phyloP scores from a whole-genome alignment of 768 basidiomycete genomes.

The Calocybe gangraenosa region DNA sequence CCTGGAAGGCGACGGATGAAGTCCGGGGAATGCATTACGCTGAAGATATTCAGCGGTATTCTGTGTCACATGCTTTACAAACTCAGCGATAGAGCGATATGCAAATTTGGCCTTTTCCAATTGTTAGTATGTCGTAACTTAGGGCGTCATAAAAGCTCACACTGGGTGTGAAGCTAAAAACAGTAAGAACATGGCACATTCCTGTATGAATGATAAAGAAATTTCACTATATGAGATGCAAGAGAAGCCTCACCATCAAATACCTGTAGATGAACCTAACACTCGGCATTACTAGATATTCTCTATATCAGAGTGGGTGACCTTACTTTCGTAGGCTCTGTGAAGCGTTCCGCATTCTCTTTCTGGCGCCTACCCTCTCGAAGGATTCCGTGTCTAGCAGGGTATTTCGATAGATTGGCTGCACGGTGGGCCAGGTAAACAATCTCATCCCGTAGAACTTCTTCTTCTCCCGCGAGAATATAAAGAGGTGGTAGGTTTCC shows the following conservation, averaged over 20 bases:
- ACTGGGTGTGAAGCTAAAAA: conserved; percentile 62
- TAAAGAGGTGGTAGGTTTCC: conserved; percentile 76
- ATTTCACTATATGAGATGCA: not conserved
- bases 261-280: conserved; percentile 67
- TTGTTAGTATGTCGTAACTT: not conserved
- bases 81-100: conserved; percentile 54
- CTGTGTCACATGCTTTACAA: conserved; percentile 49
- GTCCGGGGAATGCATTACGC: conserved; percentile 44
- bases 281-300: not conserved
- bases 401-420: conserved; percentile 64
- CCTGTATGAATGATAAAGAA: conserved; percentile 29
- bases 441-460: conserved; percentile 75
- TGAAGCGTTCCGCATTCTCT: conserved; percentile 48
- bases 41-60: conserved; percentile 31
- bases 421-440: conserved; percentile 78
- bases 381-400: conserved; percentile 51
- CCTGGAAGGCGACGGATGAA: conserved; percentile 25
- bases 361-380: conserved; percentile 40
- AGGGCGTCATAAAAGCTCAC: conserved; percentile 29
- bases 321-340: conserved; percentile 45
- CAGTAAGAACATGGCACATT: conserved; percentile 71
- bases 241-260: conserved; percentile 54
- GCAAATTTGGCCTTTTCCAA: conserved; percentile 49
- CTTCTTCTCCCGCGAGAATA: conserved; percentile 68
- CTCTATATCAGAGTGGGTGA: not conserved